Evolutionary conservation across 2,329 filamentous ascomycete species (phyloP).

Genomic region (Pleoardoris graminearum): DNA sequence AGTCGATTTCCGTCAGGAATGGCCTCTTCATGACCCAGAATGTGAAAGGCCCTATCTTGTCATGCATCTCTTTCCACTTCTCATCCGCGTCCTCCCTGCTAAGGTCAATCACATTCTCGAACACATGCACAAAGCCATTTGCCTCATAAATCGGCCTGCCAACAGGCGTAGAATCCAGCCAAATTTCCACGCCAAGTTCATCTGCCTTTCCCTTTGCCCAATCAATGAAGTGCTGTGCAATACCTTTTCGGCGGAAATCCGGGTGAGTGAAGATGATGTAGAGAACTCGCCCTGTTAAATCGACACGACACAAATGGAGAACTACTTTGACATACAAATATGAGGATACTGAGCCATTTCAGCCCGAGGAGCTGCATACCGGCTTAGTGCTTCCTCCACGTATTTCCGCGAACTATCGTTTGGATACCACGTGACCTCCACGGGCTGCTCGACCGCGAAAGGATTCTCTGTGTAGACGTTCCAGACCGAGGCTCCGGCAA

Average conservation of each 20-base stretch:
- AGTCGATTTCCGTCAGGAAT: too few species aligned
- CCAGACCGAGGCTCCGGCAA: conserved; percentile 38
- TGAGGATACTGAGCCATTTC: background rate
- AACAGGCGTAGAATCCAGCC: conserved; percentile 29
- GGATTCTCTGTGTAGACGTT: conserved; percentile 25
- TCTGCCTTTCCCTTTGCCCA: conserved; percentile 41
- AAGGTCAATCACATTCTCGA: too few species aligned
- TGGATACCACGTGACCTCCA: conserved; percentile 8
- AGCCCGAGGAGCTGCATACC: background rate
- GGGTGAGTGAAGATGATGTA: conserved; percentile 42
- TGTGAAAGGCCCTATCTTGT: too few species aligned
- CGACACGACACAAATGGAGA: background rate
- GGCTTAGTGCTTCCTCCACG: conserved; percentile 4
- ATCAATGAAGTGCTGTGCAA: conserved; percentile 36
- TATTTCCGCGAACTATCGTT: conserved; percentile 11
- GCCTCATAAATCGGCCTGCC: conserved; percentile 30
- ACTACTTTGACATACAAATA: background rate
- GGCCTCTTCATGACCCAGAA: too few species aligned
- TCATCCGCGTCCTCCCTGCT: too few species aligned
- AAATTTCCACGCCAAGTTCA: conserved; percentile 29
- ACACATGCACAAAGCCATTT: conserved; percentile 30
- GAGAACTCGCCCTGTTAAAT: conserved; percentile 25
- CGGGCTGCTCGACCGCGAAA: conserved; percentile 16
- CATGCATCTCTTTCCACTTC: too few species aligned
- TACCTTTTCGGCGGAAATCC: conserved; percentile 34